These are phyloP conservation scores for Barbatosphaeria neglecta DNA, from an alignment of 495 filamentous ascomycete genomes.

Conservation along the genomic window DNA sequence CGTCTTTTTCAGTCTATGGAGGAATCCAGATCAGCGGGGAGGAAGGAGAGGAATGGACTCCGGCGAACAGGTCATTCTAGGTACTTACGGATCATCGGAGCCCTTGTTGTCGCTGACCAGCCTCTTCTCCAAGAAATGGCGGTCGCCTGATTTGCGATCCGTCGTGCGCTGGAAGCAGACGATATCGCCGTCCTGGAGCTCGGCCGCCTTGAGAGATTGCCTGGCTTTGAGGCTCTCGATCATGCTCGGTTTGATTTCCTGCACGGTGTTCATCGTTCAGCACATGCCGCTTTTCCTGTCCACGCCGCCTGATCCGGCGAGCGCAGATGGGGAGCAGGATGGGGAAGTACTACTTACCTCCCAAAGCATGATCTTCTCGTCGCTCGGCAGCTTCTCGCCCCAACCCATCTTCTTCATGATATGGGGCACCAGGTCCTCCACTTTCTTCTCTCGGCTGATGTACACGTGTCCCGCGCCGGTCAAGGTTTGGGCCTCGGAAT, in stretches of 20 bases:
- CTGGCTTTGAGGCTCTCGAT: slow-evolving; percentile 91
- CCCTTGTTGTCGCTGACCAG: slow-evolving; percentile 10
- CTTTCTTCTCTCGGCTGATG: slow-evolving; percentile 74
- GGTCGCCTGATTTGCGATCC: slow-evolving; percentile 28
- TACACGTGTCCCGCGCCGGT: slow-evolving; percentile 71
- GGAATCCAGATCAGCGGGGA: no score
- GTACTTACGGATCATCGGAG: slow-evolving; percentile 21
- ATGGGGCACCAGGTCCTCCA: slow-evolving; percentile 67
- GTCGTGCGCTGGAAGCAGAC: slow-evolving; percentile 74
- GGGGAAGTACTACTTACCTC: slow-evolving; percentile 38
- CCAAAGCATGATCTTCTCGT: slow-evolving; percentile 55
- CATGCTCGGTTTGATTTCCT: slow-evolving; percentile 96
- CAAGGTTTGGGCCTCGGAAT: slow-evolving; percentile 61
- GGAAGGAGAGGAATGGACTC: slow-evolving; percentile 20
- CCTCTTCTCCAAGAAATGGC: slow-evolving; percentile 6
- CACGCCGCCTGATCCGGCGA: not conserved
- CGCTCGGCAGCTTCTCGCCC: slow-evolving; percentile 43
- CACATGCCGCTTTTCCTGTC: no score
- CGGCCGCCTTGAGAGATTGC: slow-evolving; percentile 72
- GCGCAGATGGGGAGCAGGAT: not conserved
- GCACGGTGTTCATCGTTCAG: slow-evolving; percentile 11
- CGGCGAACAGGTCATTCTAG: slow-evolving; percentile 22
- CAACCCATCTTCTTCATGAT: slow-evolving; percentile 83
- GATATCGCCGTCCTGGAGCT: slow-evolving; percentile 96
- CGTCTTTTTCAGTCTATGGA: slow-evolving; percentile 9